Evolutionary conservation across 768 basidiomycete genomes (phyloP).

Genomic region (Lentinula lateritia): DNA sequence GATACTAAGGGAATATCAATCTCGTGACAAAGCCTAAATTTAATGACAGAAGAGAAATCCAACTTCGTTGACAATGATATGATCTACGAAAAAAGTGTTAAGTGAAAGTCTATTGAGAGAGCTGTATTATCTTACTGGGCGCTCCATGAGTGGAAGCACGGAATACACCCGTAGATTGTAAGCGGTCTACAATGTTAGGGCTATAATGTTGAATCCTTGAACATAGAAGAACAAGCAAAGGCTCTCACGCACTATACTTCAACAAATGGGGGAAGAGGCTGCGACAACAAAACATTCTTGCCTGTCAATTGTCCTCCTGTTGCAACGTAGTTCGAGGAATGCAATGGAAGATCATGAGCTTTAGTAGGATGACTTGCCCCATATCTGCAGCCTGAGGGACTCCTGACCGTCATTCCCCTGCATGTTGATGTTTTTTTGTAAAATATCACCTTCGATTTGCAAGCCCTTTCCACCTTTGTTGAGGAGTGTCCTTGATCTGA

Average conservation of each 20-base stretch:
- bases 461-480: conserved; percentile 75
- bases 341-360: conserved; percentile 2
- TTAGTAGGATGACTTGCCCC: conserved; percentile 40
- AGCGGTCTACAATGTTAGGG: conserved; percentile 70
- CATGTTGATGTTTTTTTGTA: neutral
- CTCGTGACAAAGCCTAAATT: conserved; percentile 6
- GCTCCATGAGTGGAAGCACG: conserved; percentile 52
- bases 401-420: neutral
- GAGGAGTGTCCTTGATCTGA: conserved; percentile 76
- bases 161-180: conserved; percentile 62
- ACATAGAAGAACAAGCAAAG: conserved; percentile 1
- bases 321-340: conserved; percentile 4
- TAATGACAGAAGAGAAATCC: conserved; percentile 8
- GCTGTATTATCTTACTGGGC: conserved; percentile 38
- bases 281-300: conserved; percentile 63
- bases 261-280: conserved; percentile 68
- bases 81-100: conserved; percentile 32
- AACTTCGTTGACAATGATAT: conserved; percentile 86
- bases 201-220: conserved; percentile 31
- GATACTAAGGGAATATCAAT: conserved; percentile 45
- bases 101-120: neutral
- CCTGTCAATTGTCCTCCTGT: conserved; percentile 71
- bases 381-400: conserved; percentile 51
- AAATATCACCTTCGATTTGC: conserved; percentile 53
- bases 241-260: conserved; percentile 48